Percentiles rank a stretch among this genome's conserved stretches.
These are phyloP conservation scores for Trichoderma arundinaceum DNA, from an alignment of 2,329 filamentous ascomycete genomes.

Conservation along the genomic window DNA sequence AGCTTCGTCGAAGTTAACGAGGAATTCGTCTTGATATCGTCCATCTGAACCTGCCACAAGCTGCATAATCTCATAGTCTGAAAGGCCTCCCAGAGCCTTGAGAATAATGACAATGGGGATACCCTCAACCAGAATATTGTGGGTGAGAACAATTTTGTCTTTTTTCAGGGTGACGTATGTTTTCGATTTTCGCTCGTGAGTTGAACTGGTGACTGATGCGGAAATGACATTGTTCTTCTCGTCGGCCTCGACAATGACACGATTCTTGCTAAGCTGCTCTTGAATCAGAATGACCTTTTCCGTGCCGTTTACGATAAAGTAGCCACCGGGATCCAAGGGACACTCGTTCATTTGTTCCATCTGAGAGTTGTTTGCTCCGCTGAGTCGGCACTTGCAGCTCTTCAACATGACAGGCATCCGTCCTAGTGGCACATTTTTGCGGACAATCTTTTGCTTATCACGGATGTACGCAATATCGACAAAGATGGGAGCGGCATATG, in stretches of 20 bases:
- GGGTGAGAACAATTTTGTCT: conserved; percentile 83
- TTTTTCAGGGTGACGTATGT: conserved; percentile 96
- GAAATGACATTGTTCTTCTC: conserved; percentile 92
- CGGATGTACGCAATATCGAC: conserved; percentile 91
- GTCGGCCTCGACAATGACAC: conserved; percentile 94
- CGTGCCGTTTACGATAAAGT: conserved; percentile 96
- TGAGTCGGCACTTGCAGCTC: conserved; percentile 89
- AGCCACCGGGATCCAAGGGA: conserved; percentile 92
- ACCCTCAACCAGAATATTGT: conserved; percentile 91
- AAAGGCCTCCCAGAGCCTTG: conserved; percentile 90
- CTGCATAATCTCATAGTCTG: conserved; percentile 92
- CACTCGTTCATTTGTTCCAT: conserved; percentile 96
- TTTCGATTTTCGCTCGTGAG: conserved; percentile 96
- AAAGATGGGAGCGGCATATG: conserved; percentile 93
- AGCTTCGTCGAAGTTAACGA: conserved; percentile 93
- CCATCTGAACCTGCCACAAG: conserved; percentile 87
- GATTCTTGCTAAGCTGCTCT: conserved; percentile 98
- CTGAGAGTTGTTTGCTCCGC: conserved; percentile 80
- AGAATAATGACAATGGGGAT: conserved; percentile 94
- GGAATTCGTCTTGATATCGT: conserved; percentile 91
- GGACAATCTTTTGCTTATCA: conserved; percentile 75
- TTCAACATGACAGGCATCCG: conserved; percentile 96
- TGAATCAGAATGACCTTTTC: conserved; percentile 99
- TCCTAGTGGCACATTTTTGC: conserved; percentile 80
- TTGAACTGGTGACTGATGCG: conserved; percentile 96